Evolutionary conservation across 495 filamentous ascomycete species (phyloP), one percentile per base, ranked within the genome.

Genomic region (Choiromyces venosus): DNA sequence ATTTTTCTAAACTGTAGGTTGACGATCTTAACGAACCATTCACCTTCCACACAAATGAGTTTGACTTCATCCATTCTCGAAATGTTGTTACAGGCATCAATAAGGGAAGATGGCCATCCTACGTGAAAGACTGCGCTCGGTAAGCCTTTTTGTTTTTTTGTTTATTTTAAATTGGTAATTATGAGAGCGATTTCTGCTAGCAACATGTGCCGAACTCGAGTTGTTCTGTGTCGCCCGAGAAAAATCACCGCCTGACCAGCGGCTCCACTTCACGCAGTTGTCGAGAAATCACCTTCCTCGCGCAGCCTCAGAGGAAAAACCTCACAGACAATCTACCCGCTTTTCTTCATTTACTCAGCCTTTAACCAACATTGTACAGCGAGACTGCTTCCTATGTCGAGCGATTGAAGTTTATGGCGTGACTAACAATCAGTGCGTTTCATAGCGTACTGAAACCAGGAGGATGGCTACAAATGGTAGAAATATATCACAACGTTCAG

Each of bases 381-480:
- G 25, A 33, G 10, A 18, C 52, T 5, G 9, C 25, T 18, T 33
- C 52, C 25, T 33, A 29, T 25, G 33, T 16, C 7, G 37, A 21
- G 18, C 37, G n/a, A 35, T 25, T 66, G 65, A 38, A 61, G 38
- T 70, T 25, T 37, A 65, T 12, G 21, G n/a, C 21, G 12, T 14
- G 1, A 29, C 52, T 61, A 12, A 61, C 25, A 10, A 16, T 33
- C 14, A 6, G 25, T 10, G 52, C 14, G 25, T 61, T 61, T 29
- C 18, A 52, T 78, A 88, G 87, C 73, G 85, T 91, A 6, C 78
- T 89, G 67, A 91, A 86, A 74, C 87, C 86, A 44, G 88, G 91
- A 36, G 93, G 95, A 25, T 97, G 94, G 94, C 87, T 93, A 68
- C 95, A 99, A 81, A 90, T 97, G 87, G 87, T 91, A 37, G 95